Percentiles rank a stretch among this genome's conserved stretches.
These are phyloP conservation scores for Tetratostichococcus sp. DNA, from an alignment of 139 green algal species.

Conservation along the genomic window DNA sequence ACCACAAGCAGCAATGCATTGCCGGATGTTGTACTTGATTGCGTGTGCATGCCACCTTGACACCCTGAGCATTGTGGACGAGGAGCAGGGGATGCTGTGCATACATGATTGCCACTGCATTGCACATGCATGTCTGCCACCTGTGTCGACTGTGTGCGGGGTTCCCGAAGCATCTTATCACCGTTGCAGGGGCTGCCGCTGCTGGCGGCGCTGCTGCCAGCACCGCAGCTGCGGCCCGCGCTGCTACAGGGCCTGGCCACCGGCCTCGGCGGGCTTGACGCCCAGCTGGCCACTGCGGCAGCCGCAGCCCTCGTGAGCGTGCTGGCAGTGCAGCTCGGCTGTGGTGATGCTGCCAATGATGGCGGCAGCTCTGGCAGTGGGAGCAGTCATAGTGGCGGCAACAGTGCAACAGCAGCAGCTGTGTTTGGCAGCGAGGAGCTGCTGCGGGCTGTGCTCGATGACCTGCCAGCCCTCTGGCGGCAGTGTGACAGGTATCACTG, in stretches of 20 bases:
- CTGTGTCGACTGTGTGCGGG: too few species aligned
- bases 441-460: slow-evolving; percentile 4
- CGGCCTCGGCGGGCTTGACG: slow-evolving; percentile 76
- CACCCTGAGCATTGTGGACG: too few species aligned
- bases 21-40: too few species aligned
- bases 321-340: slow-evolving; percentile 17
- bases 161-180: too few species aligned
- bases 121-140: too few species aligned
- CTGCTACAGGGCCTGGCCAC: slow-evolving; percentile 73
- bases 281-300: slow-evolving; percentile 45
- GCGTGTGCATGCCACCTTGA: too few species aligned
- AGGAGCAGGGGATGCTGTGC: too few species aligned
- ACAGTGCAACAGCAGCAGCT: too few species aligned
- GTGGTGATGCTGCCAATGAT: too few species aligned
- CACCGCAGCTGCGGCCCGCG: slow-evolving; percentile 15
- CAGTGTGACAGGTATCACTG: slow-evolving; percentile 24
- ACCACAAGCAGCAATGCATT: too few species aligned
- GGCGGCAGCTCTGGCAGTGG: background rate
- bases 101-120: too few species aligned
- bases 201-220: slow-evolving; percentile 33
- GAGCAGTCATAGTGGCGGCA: background rate
- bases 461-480: slow-evolving; percentile 36
- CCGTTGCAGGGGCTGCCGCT: slow-evolving; percentile 30
- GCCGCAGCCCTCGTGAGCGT: slow-evolving; percentile 43
- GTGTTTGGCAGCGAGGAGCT: too few species aligned